Conservation (phyloP, 78 protist genomes). For the Planoprotostelium fungivorum region DNA sequence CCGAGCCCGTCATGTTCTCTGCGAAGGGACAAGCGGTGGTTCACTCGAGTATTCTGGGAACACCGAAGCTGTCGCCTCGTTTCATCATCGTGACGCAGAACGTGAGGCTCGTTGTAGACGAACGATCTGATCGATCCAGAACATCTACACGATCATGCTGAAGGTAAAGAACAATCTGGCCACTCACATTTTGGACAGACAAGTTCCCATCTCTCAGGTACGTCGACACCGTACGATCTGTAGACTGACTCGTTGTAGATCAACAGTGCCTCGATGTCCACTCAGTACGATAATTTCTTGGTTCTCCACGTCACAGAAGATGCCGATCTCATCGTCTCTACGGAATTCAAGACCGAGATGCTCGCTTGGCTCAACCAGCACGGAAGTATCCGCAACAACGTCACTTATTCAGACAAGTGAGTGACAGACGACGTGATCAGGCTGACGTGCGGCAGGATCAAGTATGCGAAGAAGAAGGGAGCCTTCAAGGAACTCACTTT, state of each 20-base stretch:
- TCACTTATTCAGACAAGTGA: constrained; percentile 9
- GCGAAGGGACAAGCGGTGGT: constrained; percentile 40
- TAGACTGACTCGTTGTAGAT: neutral
- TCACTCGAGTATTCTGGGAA: constrained; percentile 9
- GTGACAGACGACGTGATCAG: constrained; percentile 6
- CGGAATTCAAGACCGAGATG: constrained; percentile 58
- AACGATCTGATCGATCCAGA: constrained; percentile 2
- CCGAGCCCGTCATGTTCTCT: constrained; percentile 50
- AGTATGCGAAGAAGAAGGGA: constrained; percentile 43
- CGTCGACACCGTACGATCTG: neutral
- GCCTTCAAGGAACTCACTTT: constrained; percentile 30
- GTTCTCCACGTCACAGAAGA: constrained; percentile 41
- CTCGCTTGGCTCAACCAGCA: constrained; percentile 33
- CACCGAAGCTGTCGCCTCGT: constrained; percentile 43
- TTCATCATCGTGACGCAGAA: constrained; percentile 42
- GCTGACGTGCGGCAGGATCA: constrained; percentile 1
- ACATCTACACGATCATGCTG: constrained; percentile 37
- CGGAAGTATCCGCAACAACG: neutral
- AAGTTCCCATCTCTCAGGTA: constrained; percentile 30
- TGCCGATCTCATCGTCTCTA: constrained; percentile 25
- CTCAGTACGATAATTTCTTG: constrained; percentile 37
- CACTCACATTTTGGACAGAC: constrained; percentile 30
- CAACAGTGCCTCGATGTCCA: constrained; percentile 17
- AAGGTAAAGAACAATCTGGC: constrained; percentile 61
- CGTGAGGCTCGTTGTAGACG: neutral